Evolutionary conservation across 768 basidiomycete species (phyloP).

Genomic region (Pleurotus eryngii): DNA sequence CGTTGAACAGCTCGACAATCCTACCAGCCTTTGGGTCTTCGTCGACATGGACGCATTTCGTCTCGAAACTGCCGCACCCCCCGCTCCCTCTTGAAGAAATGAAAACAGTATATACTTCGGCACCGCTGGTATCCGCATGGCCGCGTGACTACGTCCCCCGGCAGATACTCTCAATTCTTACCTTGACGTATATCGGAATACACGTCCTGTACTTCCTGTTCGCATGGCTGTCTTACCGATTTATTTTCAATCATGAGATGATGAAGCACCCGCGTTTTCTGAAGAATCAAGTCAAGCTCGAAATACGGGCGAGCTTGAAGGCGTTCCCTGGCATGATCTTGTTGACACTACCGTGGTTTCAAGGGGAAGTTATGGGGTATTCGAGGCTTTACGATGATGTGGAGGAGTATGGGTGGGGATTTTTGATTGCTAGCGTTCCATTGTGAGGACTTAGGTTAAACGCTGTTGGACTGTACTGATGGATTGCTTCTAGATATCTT

Average conservation of each 20-base stretch:
- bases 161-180: constrained; percentile 68
- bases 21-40: constrained; percentile 26
- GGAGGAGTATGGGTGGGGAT: constrained; percentile 76
- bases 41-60: constrained; percentile 51
- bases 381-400: constrained; percentile 75
- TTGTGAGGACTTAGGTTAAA: constrained; percentile 43
- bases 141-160: constrained; percentile 79
- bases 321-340: constrained; percentile 83
- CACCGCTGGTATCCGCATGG: constrained; percentile 65
- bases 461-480: no score
- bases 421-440: constrained; percentile 63
- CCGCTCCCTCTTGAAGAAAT: constrained; percentile 38
- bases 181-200: constrained; percentile 78
- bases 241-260: constrained; percentile 94
- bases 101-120: constrained; percentile 23
- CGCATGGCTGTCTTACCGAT: constrained; percentile 77
- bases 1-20: constrained; percentile 38
- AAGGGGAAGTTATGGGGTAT: constrained; percentile 86
- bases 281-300: constrained; percentile 77
- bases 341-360: constrained; percentile 92
- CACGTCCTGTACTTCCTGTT: constrained; percentile 85
- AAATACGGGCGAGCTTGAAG: constrained; percentile 71
- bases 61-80: constrained; percentile 58
- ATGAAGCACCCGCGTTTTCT: constrained; percentile 93
- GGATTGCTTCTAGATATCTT: constrained; percentile 52